A percentile compares a stretch with the other conserved stretches of the same genome.
phyloP scores from a whole-genome alignment of 371 early-diverging fungal genomes.

The Apophysomyces elegans region DNA sequence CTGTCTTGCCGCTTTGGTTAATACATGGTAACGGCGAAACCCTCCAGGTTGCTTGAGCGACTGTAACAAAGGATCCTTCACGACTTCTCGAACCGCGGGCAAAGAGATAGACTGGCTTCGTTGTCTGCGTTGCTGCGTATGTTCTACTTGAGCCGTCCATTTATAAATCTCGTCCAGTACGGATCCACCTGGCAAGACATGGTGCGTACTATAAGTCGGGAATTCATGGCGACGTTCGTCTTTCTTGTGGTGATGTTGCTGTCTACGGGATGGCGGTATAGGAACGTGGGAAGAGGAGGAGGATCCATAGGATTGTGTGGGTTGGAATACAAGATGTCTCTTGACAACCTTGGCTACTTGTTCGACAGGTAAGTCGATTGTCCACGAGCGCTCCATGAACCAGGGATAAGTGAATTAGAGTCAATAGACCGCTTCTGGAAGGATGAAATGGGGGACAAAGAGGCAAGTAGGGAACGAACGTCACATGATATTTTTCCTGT shows the following conservation, averaged over 20 bases:
- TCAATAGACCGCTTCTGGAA: conserved; percentile 4
- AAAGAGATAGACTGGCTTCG: conserved; percentile 64
- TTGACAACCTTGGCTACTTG: conserved; percentile 75
- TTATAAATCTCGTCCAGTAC: conserved; percentile 90
- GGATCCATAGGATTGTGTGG: conserved; percentile 29
- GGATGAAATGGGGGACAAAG: neutral
- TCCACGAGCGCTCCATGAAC: conserved; percentile 48
- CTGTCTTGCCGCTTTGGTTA: conserved; percentile 69
- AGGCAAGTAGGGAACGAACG: neutral
- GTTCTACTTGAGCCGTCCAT: conserved; percentile 85
- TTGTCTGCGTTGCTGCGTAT: conserved; percentile 50
- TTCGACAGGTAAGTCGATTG: conserved; percentile 66
- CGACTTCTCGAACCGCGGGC: conserved; percentile 43
- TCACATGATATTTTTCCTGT: conserved; percentile 4
- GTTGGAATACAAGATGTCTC: conserved; percentile 69
- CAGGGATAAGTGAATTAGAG: neutral
- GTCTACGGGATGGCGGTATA: conserved; percentile 31
- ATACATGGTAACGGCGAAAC: conserved; percentile 85
- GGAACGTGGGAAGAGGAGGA: conserved; percentile 28
- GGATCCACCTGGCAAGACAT: conserved; percentile 72
- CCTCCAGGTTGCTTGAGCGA: conserved; percentile 80
- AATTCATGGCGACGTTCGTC: conserved; percentile 21
- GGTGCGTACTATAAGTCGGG: conserved; percentile 42
- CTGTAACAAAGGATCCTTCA: conserved; percentile 45
- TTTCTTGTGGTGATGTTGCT: conserved; percentile 27